phyloP scores from a whole-genome alignment of 2,329 filamentous ascomycete genomes.

The Ilyonectria destructans region DNA sequence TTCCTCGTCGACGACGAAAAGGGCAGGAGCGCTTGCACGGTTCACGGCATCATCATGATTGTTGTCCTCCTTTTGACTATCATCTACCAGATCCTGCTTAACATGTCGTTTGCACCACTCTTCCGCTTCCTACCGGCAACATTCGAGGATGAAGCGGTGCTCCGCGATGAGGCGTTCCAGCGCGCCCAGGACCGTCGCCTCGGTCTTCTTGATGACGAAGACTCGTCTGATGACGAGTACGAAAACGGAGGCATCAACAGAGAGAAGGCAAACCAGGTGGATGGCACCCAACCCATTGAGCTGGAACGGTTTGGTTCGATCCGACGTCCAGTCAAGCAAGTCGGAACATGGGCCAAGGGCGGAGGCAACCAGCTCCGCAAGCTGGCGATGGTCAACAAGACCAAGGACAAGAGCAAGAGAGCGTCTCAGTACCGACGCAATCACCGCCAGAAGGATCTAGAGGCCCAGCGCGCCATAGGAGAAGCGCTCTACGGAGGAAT shows the following conservation, averaged over 20 bases:
- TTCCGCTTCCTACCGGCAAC: conserved; percentile 94
- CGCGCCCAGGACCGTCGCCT: conserved; percentile 82
- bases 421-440: conserved; percentile 66
- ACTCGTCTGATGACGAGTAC: conserved; percentile 61
- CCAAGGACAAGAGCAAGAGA: conserved; percentile 48
- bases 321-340: conserved; percentile 64
- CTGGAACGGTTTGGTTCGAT: conserved; percentile 59
- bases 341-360: conserved; percentile 56
- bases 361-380: conserved; percentile 67
- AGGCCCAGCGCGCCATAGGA: conserved; percentile 81
- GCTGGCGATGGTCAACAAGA: conserved; percentile 54
- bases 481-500: conserved; percentile 89
- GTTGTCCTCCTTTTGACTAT: conserved; percentile 79
- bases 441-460: conserved; percentile 74
- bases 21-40: conserved; percentile 72
- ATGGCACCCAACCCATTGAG: conserved; percentile 58
- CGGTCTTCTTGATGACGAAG: conserved; percentile 70
- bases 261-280: conserved; percentile 46
- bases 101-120: conserved; percentile 87
- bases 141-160: conserved; percentile 92
- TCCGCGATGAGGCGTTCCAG: conserved; percentile 92
- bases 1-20: conserved; percentile 79
- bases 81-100: conserved; percentile 86
- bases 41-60: conserved; percentile 91
- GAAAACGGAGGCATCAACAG: conserved; percentile 62